Conservation (phyloP, 2,329 filamentous ascomycete genomes). For the Nothomitra cinnamomea region DNA sequence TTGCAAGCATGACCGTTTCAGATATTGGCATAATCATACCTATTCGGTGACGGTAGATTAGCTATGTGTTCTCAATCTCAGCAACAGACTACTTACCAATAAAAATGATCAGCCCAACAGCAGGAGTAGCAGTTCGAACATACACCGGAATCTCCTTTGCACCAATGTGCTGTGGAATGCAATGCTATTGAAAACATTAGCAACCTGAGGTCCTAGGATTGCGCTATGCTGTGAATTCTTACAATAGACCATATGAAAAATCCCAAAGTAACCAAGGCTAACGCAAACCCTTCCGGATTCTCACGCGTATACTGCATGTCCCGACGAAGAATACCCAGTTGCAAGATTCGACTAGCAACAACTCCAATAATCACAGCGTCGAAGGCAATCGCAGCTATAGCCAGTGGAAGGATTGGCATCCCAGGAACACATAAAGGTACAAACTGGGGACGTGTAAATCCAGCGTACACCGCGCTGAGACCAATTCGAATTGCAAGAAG, state of each 20-base stretch:
- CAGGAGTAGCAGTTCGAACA: neutral
- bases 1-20: neutral
- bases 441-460: neutral
- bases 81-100: neutral
- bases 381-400: neutral
- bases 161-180: neutral
- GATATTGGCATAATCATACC: neutral
- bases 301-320: neutral
- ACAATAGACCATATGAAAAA: neutral
- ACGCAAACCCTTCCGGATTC: neutral
- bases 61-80: no score
- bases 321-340: neutral
- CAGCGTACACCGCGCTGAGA: neutral
- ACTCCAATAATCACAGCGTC: neutral
- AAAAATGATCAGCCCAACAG: neutral
- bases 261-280: neutral
- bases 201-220: neutral
- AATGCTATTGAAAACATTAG: neutral
- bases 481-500: neutral
- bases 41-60: neutral
- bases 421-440: neutral
- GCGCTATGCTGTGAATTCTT: neutral
- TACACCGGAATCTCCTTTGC: neutral
- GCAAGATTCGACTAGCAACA: neutral
- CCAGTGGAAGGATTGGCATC: neutral